These are phyloP conservation scores for Pseudogymnoascus sp. DNA, from an alignment of 2,329 filamentous ascomycete species.

Conservation along the genomic window DNA sequence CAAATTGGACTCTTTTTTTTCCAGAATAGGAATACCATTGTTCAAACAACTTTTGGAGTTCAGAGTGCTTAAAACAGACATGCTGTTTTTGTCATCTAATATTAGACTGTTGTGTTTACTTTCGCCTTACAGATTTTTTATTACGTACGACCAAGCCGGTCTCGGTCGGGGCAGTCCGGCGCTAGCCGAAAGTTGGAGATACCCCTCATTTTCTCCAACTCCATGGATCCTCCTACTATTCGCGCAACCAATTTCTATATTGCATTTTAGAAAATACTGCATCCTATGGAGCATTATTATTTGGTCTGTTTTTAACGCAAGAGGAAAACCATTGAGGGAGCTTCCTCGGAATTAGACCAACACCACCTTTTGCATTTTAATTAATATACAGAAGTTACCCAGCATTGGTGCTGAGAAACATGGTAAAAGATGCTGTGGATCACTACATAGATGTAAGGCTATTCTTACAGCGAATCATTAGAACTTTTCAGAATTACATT, in stretches of 20 bases:
- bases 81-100: neutral
- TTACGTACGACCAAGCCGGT: neutral
- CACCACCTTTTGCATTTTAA: neutral
- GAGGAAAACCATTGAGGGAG: neutral
- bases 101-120: neutral
- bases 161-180: neutral
- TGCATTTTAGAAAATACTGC: neutral
- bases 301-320: neutral
- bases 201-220: conserved; percentile 1
- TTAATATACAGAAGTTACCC: neutral
- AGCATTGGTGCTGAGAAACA: neutral
- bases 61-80: neutral
- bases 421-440: no score
- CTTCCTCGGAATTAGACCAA: neutral
- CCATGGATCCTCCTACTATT: neutral
- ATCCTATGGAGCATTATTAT: no score
- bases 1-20: neutral
- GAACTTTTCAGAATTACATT: neutral
- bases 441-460: neutral
- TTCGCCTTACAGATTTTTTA: neutral
- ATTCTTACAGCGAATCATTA: neutral
- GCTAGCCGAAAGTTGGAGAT: neutral
- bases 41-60: neutral
- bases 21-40: conserved; percentile 2
- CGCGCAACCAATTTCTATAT: neutral